phyloP scores from a whole-genome alignment of 345 rosid genomes.

The Brassica napus region DNA sequence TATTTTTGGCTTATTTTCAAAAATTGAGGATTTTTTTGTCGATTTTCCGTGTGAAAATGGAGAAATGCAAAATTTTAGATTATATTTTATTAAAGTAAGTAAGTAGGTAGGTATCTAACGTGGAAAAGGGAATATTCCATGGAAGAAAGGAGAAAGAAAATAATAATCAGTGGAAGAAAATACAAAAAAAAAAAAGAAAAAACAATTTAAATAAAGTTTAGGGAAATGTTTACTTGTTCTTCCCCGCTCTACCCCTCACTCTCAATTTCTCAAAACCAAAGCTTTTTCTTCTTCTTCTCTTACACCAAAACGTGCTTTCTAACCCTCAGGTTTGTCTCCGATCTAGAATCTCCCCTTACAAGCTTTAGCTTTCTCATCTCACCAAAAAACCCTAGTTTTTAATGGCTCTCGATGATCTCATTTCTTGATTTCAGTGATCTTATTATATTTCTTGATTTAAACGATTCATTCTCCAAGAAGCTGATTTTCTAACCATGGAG shows the following conservation, averaged over 20 bases:
- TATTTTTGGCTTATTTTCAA: no score
- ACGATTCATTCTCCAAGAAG: conserved; percentile 13
- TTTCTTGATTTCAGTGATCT: neutral
- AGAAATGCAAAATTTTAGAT: no score
- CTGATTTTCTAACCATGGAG: conserved; percentile 54
- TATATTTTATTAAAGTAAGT: no score
- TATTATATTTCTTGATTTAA: neutral
- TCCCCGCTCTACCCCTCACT: neutral
- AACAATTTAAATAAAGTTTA: neutral
- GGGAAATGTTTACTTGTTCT: neutral
- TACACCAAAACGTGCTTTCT: neutral
- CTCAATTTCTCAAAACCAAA: neutral
- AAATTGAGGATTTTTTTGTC: no score
- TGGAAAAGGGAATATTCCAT: neutral
- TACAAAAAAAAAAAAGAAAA: neutral
- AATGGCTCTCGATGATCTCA: neutral
- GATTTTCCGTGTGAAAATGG: no score
- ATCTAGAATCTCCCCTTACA: neutral
- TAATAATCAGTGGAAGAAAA: neutral
- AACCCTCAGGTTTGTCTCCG: neutral
- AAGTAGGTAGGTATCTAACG: neutral
- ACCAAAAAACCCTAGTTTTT: neutral
- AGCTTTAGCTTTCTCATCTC: neutral
- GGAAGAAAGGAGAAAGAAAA: neutral
- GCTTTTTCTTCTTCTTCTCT: neutral